Base-by-base conservation (phyloP, 805 yeast species). In the Schwanniomyces sp. region DNA sequence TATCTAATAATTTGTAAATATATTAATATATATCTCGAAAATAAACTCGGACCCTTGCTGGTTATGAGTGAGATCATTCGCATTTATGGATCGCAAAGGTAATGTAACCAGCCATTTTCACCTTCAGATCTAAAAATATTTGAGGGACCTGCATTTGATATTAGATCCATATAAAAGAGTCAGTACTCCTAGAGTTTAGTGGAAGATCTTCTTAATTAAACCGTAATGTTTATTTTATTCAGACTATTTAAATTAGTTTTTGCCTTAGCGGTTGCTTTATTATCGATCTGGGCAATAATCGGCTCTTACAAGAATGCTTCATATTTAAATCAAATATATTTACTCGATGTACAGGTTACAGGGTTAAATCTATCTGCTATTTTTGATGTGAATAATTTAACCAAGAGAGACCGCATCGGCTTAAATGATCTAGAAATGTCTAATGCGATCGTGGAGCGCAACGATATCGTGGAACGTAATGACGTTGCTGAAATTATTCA, bases 251-350 rank as follows among this genome's bases (percentile, higher is more conserved):
- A 71, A 41, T 54, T 72, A 8, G 45, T 72, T 24, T 56, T 70
- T 32, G 62, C 76, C 17, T 37, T 69, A 7, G 71, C 66, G 7
- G 53, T 63, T 7, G 53, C 64, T 1, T 44, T 72, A 17, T 58
- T 73, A 12, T 55, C 72, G 12, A 53, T 59, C 2, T 71, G 72
- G 60, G 73, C 74, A 1, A 37, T 73, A 14, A 59, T 67, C 7
- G 75, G 77, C 3, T 70, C 77, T 3, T 72, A 69, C 55, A 61
- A 61, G 32, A 67, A 68, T 43, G 61, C 62, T 24, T 14, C 55
- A 12, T 68, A 65, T 49, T 57, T 73, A 30, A 72, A 74, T 9
- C 47, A 53, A 26, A 62, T 70, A 30, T 73, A 72, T 49, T 53
- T 73, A 47, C 47, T 73, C 32, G 64, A 70, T 44, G 53, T 73